Evolutionary conservation across 805 yeast species (phyloP).

Genomic region (Pichia occidentalis): DNA sequence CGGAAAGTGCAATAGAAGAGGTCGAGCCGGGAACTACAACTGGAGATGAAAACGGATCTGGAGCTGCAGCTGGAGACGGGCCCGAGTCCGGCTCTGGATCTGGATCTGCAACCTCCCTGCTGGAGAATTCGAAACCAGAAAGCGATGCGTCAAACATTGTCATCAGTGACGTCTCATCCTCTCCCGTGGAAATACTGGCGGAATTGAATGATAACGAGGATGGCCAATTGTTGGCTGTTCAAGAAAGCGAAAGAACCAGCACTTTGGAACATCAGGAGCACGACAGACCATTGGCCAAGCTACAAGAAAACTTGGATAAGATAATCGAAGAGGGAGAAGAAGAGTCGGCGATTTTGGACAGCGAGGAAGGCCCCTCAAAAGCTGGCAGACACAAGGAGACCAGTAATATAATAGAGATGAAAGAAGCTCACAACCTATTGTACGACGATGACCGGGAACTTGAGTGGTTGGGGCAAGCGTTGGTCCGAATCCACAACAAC

Average conservation of each 20-base stretch:
- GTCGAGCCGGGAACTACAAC: constrained; percentile 16
- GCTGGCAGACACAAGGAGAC: neutral
- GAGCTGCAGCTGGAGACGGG: neutral
- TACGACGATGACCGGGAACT: constrained; percentile 81
- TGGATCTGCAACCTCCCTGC: constrained; percentile 13
- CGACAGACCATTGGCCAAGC: constrained; percentile 77
- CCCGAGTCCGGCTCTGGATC: neutral
- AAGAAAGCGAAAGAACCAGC: constrained; percentile 58
- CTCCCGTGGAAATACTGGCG: constrained; percentile 45
- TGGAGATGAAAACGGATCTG: constrained; percentile 6
- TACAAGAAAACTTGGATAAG: constrained; percentile 66
- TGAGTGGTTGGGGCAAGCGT: constrained; percentile 50
- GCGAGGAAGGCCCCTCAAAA: neutral
- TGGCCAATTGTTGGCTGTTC: constrained; percentile 42
- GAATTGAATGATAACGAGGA: constrained; percentile 44
- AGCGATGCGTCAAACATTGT: neutral
- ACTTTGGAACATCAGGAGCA: constrained; percentile 73
- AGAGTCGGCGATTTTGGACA: constrained; percentile 14
- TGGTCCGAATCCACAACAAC: constrained; percentile 56
- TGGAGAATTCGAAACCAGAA: constrained; percentile 11
- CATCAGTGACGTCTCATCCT: constrained; percentile 21
- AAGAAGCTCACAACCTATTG: constrained; percentile 43
- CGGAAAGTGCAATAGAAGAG: constrained; percentile 20
- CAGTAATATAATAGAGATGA: constrained; percentile 11
- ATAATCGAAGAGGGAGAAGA: constrained; percentile 33